Evolutionary conservation across 179 eudicot genomes (phyloP).

Genomic region (Spergularia azorica): DNA sequence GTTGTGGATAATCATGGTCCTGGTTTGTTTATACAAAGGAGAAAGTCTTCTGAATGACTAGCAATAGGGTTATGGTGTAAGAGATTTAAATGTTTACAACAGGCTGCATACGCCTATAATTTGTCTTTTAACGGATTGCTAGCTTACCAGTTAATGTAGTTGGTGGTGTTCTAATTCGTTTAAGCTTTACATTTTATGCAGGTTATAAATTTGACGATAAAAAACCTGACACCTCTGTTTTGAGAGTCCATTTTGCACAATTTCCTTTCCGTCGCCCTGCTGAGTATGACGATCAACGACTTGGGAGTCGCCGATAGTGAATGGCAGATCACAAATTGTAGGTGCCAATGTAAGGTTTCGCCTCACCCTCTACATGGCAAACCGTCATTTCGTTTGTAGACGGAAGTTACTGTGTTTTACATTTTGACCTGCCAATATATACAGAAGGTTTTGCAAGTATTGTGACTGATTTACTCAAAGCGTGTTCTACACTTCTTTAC

Average conservation of each 20-base stretch:
- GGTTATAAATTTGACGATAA: conserved; percentile 91
- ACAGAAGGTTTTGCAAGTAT: too few relatives aligned
- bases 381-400: neutral
- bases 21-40: neutral
- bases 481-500: too few relatives aligned
- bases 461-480: too few relatives aligned
- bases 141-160: too few relatives aligned
- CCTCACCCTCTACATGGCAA: neutral
- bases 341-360: neutral
- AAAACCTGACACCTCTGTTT: conserved; percentile 59
- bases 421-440: too few relatives aligned
- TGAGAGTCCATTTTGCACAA: conserved; percentile 80
- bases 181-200: conserved; percentile 33
- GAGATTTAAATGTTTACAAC: neutral
- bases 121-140: neutral
- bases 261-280: conserved; percentile 79
- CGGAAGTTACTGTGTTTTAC: neutral
- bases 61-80: neutral
- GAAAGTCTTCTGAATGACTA: too few relatives aligned
- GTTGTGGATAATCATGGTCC: neutral
- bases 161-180: neutral
- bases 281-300: conserved; percentile 38
- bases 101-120: neutral
- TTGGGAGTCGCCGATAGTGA: conserved; percentile 24
- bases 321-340: neutral